Evolutionary conservation across 495 filamentous ascomycete genomes (phyloP), one percentile per base, ranked within the genome.

Genomic region (Penicillium canescens): DNA sequence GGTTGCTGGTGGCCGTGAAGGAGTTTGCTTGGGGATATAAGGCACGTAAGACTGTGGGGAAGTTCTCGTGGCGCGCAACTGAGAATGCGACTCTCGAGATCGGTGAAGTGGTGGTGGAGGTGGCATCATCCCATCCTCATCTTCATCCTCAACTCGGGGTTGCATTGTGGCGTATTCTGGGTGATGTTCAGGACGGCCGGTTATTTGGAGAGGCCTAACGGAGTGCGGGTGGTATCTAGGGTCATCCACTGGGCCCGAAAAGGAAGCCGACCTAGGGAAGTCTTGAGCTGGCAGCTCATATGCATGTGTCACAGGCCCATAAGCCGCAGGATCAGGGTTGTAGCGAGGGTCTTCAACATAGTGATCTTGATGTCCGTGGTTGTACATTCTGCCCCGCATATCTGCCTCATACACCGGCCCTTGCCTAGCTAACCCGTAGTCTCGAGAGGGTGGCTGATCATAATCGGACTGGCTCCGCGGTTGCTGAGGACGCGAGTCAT

Each of bases 71-170:
- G 46, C 36, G 16, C 60, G 54, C 53, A 59, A 56, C 42, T 57
- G 61, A 26, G 59, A 55, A 21, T 72, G 66, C 12, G 59, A 62
- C 60, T 70, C 55, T 14, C 59, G 61, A 31, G 72, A 69, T 61
- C 74, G 73, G 72, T 72, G 80, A 41, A 69, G 73, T 46, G 78
- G 77, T 18, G 72, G 74, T 51, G 76, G 76, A 13, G 79, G 78
- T 42, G 81, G 78, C 31, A 71, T 60, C 31, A 71, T 60, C 2
- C 55, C 67, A 39, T 82, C 77, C 26, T 84, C 78, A n/a, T 82
- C 80, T 42, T 83, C 86, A 64, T 88, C 86, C 60, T 88, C 86
- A 40, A 88, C 86, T 5, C 79, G 82, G 20, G 85, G 83, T 53
- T 88, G 85, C 86, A 88, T 85, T 13, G 75, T 72, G 35, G 77